phyloP scores from a whole-genome alignment of 78 protist genomes.

The Fonticula alba region DNA sequence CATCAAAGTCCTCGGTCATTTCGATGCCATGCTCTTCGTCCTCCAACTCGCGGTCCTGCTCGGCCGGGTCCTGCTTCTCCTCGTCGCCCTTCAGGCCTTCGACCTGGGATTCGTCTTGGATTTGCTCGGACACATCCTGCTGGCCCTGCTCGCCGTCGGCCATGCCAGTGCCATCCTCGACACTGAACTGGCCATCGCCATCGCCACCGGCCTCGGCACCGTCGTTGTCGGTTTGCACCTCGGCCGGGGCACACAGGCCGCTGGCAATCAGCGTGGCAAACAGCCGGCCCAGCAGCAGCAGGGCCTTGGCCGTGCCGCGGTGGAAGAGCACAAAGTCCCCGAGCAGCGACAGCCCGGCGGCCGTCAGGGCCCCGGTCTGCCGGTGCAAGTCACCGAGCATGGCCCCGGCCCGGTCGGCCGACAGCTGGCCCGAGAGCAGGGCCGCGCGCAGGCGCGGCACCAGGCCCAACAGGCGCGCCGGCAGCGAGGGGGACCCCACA shows the following conservation, averaged over 20 bases:
- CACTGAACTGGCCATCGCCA: neutral
- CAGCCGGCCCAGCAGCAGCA: no score
- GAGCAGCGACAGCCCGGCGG: no score
- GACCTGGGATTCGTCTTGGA: conserved; percentile 51
- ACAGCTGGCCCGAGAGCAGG: no score
- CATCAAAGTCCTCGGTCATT: conserved; percentile 64
- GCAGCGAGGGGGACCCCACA: no score
- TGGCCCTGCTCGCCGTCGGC: conserved; percentile 63
- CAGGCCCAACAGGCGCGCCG: no score
- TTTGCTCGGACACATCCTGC: conserved; percentile 53
- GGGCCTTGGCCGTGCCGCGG: no score
- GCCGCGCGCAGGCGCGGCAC: no score
- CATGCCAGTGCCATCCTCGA: conserved; percentile 48
- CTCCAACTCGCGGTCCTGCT: conserved; percentile 5
- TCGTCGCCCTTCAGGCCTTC: conserved; percentile 1
- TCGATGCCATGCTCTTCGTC: conserved; percentile 56
- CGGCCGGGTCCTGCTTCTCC: neutral
- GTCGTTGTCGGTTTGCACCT: neutral
- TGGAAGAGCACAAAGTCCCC: conserved; percentile 6
- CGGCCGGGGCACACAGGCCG: conserved; percentile 4
- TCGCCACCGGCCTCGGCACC: neutral
- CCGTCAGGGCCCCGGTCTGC: no score
- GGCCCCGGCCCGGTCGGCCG: no score
- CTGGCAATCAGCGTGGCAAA: neutral
- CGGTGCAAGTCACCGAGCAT: no score